phyloP scores from a whole-genome alignment of 1,284 basidiomycete genomes.

The Prillingera fragicola region DNA sequence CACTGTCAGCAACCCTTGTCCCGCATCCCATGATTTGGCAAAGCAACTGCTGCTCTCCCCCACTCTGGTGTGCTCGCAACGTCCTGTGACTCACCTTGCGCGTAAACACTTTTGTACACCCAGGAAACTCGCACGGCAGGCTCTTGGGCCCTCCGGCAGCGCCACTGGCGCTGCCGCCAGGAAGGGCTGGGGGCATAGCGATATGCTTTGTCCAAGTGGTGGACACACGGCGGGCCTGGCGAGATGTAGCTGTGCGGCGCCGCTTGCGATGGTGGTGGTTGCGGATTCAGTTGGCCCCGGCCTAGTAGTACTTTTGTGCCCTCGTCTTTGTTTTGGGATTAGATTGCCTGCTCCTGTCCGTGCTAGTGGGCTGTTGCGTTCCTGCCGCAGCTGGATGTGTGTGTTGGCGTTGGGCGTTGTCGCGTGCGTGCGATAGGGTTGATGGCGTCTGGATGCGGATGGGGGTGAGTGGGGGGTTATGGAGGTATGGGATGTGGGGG shows the following conservation, averaged over 20 bases:
- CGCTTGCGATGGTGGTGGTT: neutral
- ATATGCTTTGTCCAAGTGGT: neutral
- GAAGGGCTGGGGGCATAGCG: neutral
- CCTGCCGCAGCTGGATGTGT: neutral
- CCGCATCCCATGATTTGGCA: neutral
- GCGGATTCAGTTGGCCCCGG: too few relatives aligned
- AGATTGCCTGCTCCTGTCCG: too few relatives aligned
- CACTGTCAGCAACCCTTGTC: neutral
- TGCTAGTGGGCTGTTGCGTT: neutral
- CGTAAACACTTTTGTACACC: conserved; percentile 37
- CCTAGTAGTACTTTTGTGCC: too few relatives aligned
- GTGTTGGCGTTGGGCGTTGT: conserved; percentile 1
- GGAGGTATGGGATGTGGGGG: neutral
- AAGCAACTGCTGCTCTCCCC: too few relatives aligned
- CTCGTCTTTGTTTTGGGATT: too few relatives aligned
- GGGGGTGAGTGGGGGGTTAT: neutral
- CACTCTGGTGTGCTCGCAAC: neutral
- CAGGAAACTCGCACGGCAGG: conserved; percentile 21
- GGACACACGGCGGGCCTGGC: neutral
- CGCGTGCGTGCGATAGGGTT: neutral
- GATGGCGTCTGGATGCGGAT: neutral
- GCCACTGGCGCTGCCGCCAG: neutral
- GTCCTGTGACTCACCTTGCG: conserved; percentile 32
- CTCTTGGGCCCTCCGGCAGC: conserved; percentile 1
- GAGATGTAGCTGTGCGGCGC: neutral